Percentiles rank a stretch among this genome's conserved stretches.
phyloP scores from a whole-genome alignment of 257 asterid species.

The Ilex asprella region DNA sequence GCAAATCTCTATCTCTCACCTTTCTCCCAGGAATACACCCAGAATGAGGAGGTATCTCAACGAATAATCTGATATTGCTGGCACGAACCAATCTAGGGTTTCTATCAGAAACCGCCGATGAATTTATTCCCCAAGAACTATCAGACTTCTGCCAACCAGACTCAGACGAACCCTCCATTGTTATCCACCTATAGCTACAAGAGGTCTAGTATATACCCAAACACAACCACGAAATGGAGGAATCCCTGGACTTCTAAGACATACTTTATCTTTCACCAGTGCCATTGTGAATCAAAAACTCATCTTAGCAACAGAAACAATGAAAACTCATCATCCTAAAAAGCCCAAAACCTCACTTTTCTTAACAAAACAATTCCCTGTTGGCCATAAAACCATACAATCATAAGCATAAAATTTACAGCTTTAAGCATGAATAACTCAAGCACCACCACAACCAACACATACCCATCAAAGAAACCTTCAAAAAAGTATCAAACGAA shows the following conservation, averaged over 20 bases:
- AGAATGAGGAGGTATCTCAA: conserved; percentile 53
- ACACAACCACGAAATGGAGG: conserved; percentile 15
- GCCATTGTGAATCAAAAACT: conserved; percentile 38
- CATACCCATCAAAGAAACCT: too few relatives aligned
- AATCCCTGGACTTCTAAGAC: conserved; percentile 19
- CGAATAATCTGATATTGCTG: conserved; percentile 40
- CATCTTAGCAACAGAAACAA: conserved; percentile 19
- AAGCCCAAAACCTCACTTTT: not conserved
- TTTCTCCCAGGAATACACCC: conserved; percentile 38
- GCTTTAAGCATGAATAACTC: too few relatives aligned
- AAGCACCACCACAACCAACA: too few relatives aligned
- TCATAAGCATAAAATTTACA: not conserved
- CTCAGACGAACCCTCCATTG: conserved; percentile 88
- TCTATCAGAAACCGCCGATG: conserved; percentile 39
- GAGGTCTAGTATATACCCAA: conserved; percentile 31
- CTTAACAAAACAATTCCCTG: not conserved
- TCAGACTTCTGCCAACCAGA: conserved; percentile 71
- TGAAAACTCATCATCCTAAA: conserved; percentile 6
- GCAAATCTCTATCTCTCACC: conserved; percentile 35
- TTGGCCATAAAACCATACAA: not conserved
- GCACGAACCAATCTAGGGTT: conserved; percentile 39
- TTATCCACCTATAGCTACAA: conserved; percentile 31
- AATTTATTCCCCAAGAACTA: conserved; percentile 58
- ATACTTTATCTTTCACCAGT: conserved; percentile 19
- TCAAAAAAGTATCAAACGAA: not conserved